These are phyloP conservation scores for Spergularia marina DNA, from an alignment of 148 eudicot species.

Conservation along the genomic window DNA sequence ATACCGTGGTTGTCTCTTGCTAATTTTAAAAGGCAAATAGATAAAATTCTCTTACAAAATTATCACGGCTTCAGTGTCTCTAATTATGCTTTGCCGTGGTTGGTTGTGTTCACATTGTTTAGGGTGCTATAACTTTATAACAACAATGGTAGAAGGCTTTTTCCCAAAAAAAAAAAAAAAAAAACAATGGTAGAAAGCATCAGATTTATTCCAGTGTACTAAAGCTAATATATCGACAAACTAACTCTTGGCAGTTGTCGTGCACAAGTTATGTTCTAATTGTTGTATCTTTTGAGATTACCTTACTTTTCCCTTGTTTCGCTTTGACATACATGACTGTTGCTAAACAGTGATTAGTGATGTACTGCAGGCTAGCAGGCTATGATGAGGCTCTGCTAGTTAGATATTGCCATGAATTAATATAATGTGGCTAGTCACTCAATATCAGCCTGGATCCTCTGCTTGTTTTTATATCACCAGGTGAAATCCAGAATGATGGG, in stretches of 20 bases:
- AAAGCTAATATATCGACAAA: background rate
- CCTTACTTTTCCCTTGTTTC: background rate
- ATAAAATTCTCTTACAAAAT: background rate
- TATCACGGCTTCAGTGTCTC: background rate
- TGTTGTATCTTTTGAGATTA: background rate
- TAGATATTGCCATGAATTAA: conserved; percentile 29
- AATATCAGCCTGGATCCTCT: conserved; percentile 29
- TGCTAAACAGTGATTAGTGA: conserved; percentile 23
- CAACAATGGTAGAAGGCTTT: too few relatives aligned
- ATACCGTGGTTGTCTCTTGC: background rate
- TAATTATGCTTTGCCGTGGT: background rate
- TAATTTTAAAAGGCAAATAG: background rate
- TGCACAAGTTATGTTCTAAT: background rate
- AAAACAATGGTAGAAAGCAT: background rate
- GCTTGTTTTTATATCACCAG: conserved; percentile 47
- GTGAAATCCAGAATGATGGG: conserved; percentile 98
- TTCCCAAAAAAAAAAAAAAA: too few relatives aligned
- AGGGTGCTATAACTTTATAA: background rate
- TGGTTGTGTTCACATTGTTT: background rate
- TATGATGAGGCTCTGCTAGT: conserved; percentile 29
- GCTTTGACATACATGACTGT: conserved; percentile 13
- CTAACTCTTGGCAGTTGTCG: background rate
- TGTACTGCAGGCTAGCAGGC: conserved; percentile 35
- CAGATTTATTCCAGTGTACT: background rate
- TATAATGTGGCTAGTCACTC: conserved; percentile 36